Evolutionary conservation across 208 protist genomes (phyloP).

Genomic region (Wallacemonas rigidus): DNA sequence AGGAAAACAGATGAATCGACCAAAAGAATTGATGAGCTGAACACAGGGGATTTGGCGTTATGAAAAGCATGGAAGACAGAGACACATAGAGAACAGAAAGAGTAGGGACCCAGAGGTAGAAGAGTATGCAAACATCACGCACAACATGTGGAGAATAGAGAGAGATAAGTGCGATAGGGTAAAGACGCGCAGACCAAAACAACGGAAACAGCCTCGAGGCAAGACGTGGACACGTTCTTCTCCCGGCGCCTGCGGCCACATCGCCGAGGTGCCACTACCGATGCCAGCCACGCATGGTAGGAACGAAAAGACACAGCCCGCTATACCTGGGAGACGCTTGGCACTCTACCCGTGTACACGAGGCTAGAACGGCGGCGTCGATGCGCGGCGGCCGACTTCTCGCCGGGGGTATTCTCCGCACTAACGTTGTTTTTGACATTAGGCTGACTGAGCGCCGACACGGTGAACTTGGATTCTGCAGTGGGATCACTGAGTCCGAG

Average conservation of each 20-base stretch:
- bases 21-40: conserved; percentile 17
- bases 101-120: no score
- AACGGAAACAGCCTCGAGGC: no score
- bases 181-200: no score
- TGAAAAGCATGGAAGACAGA: not conserved
- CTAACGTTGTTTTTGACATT: not conserved
- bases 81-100: conserved; percentile 11
- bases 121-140: no score
- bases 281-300: not conserved
- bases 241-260: no score
- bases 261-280: no score
- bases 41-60: conserved; percentile 1
- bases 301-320: not conserved
- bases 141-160: no score
- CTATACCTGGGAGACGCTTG: conserved; percentile 3
- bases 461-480: not conserved
- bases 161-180: no score
- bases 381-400: not conserved
- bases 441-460: not conserved
- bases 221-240: no score
- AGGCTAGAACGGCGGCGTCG: conserved; percentile 1
- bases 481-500: not conserved
- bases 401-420: conserved; percentile 3
- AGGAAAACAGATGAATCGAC: conserved; percentile 21
- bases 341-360: conserved; percentile 1